Base-by-base conservation (phyloP, 2,329 filamentous ascomycete species). In the Ophiognomonia clavigignenti-juglandacearum region DNA sequence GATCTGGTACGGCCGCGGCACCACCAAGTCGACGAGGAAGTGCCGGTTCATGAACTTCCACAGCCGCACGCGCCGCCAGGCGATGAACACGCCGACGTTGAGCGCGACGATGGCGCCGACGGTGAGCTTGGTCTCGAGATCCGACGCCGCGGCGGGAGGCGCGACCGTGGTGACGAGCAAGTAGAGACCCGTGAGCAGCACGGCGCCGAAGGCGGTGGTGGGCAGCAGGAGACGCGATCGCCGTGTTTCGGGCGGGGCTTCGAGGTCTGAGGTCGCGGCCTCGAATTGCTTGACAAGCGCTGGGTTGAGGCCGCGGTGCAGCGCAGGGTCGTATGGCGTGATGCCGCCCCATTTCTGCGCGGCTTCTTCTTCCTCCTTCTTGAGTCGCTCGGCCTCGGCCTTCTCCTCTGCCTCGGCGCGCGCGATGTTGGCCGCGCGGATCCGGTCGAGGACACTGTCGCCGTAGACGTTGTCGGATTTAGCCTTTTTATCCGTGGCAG, bases 1-100 rank as follows among this genome's bases (percentile, higher is more conserved):
- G 52, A 87, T 63, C 53, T 77, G 75, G 18, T 80, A 48, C 4
- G 85, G 75, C 52, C 75, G 75, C 8, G 86, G 85, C 43, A 81
- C 81, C 6, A 80, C 84, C 6, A 84, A 74, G 8, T 82, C 69
- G 29, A 83, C 63, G 34, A 86, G 69, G 65, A 88, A 82, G 67
- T 85, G 85, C 53, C 72, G 78, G 65, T 88, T 91, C 55, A 89
- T 65, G 14, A 80, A 43, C 11, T 68, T 64, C 83, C 85, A 92
- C 24, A 82, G 57, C 1, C 80, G 78, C 39, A 85, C 84, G 10
- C 81, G 54, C 54, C 75, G 76, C 83, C 85, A 89, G 23, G 73
- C 65, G 20, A 73, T 47, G 54, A 74, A 83, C 10, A 84, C 67
- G 32, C 71, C 53, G 6, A 74, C 48, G 61, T 90, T 89, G 40